Conservation (phyloP, 75 land plant species). For the Chamaecyparis obtusa region DNA sequence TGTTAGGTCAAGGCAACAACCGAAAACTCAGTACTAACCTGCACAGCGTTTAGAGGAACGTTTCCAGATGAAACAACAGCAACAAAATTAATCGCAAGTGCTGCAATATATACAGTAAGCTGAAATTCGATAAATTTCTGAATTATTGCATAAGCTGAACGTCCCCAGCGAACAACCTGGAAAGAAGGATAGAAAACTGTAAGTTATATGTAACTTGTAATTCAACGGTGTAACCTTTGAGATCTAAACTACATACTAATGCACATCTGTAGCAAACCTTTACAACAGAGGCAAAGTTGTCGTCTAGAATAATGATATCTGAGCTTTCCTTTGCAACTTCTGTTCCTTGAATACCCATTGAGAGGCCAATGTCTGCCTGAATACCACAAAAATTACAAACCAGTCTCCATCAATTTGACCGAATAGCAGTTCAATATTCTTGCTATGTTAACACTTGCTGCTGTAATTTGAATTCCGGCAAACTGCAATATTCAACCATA, state of each 20-base stretch:
- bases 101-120: constrained; percentile 92
- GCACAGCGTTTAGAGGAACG: constrained; percentile 88
- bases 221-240: not conserved
- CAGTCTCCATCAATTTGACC: constrained; percentile 2
- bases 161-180: constrained; percentile 97
- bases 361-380: constrained; percentile 93
- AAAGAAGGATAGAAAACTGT: constrained; percentile 3
- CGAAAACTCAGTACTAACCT: constrained; percentile 52
- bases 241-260: not conserved
- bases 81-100: constrained; percentile 81
- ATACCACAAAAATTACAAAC: constrained; percentile 12
- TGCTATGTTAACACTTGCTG: not conserved
- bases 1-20: not conserved
- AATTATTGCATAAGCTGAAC: constrained; percentile 93
- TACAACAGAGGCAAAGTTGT: constrained; percentile 93
- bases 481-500: constrained; percentile 9
- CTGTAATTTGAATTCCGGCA: not conserved
- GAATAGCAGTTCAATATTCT: not conserved
- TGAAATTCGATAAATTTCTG: constrained; percentile 98
- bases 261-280: constrained; percentile 50
- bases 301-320: constrained; percentile 92
- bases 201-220: not conserved
- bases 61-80: constrained; percentile 83
- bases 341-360: constrained; percentile 97
- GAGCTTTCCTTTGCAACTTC: constrained; percentile 99